Base-by-base conservation (phyloP, 2,329 filamentous ascomycete species). In the Xenosphaeropsis pyriputrescens region DNA sequence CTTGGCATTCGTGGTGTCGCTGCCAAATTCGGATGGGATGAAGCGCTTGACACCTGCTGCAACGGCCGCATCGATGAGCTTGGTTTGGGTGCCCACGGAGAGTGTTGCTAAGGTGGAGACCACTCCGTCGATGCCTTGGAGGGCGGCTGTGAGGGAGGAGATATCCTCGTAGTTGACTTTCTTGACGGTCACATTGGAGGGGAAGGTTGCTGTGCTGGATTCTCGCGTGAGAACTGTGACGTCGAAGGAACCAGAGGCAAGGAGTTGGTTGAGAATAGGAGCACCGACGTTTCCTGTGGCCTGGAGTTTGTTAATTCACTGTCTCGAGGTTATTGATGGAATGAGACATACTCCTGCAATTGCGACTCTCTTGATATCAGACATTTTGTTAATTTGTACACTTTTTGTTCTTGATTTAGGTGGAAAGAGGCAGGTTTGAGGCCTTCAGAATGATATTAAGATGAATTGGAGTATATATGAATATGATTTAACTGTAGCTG, bases 11-110 rank as follows among this genome's bases (percentile, higher is more conserved):
- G 61, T 48, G 57, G 62, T 48, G 51, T 62, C 50, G 6, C 54
- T 53, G 15, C 59, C 60, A 30, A 68, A 79, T 39, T 79, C 73
- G 2, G 69, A 69, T 1, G 74, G 72, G 18, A 79, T 57, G 57
- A 77, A 75, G n/a, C 72, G 64, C 46, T 70, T 63, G 6, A 79
- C 72, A 6, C 70, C 68, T 0, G 72, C 72, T 6, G 64, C 64
- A 33, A 71, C 61, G 12, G 72, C 64, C 1, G 73, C 75, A 35
- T 79, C 67, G 34, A 77, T 62, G 38, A 78, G 49, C 14, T 59
- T 53, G 12, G 55, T 54, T 50, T 79, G 74, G 4, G 57, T 57
- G 14, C 54, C 57, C 1, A 54, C n/a, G 1, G 47, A 50, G 6
- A 44, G 37, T 2, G 18, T 34, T 17, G 47, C 52, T 18, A 78